Base-by-base conservation (phyloP, 2,329 filamentous ascomycete genomes). In the Hypoxylon sp. region DNA sequence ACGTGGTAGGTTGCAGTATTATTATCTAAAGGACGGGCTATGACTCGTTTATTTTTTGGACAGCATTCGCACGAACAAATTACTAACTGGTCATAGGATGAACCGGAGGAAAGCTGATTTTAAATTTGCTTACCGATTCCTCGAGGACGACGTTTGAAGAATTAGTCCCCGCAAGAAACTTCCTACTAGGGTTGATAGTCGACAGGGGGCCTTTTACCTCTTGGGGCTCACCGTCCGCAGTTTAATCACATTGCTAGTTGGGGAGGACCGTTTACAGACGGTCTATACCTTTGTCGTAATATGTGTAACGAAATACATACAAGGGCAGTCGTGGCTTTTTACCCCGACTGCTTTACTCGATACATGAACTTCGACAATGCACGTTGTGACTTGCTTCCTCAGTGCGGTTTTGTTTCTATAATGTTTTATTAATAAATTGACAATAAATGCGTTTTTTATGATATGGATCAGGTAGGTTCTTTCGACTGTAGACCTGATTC, bases 51-150 rank as follows among this genome's bases (percentile, higher is more conserved):
- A 41, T 52, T 30, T 43, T 41, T 45, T 45, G 2, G 11, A 56
- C 9, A n/a, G 9, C 14, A 41, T 28, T 28, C 58, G n/a, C 53
- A 38, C 43, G 23, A 60, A 19, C 32, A 45, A 46, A 56, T 48
- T 48, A 21, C 69, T 77, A 69, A 76, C 59, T 11, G 2, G 13
- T 28, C 67, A 41, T 77, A 98, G 95, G 95, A 98, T 98, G 95
- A 98, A 98, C 81, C 92, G 95, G 73, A 86, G 95, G 79, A 98
- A 98, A 85, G 94, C 93, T 62, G 95, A 98, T 80, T 98, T 98
- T 85, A 97, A 97, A 82, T 98, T 98, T 82, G 92, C 93, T 66
- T 98, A 98, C 85, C 97, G 97, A 82, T 98, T 96, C 82, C 87
- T 98, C 73, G 95, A 98, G 81, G 95, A 98, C 78, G 95, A 98